Evolutionary conservation across 208 protist species (phyloP).

Genomic region (Trypanosoma caninum): DNA sequence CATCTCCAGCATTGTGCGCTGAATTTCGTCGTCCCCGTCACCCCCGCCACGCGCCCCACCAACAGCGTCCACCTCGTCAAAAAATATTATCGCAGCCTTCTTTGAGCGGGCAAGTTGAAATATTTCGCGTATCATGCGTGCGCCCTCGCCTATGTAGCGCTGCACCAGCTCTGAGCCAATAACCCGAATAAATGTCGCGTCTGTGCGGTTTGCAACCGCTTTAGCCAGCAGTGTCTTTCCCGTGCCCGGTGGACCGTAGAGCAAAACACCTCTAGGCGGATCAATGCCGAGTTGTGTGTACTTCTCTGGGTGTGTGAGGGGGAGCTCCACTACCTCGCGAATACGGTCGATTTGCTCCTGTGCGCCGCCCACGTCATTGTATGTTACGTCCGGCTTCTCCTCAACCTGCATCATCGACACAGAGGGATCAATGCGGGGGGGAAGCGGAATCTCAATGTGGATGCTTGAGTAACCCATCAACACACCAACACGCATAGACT

Average conservation of each 20-base stretch:
- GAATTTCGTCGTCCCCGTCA: slow-evolving; percentile 99
- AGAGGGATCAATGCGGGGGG: slow-evolving; percentile 99
- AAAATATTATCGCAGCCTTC: slow-evolving; percentile 99
- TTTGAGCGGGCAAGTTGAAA: slow-evolving; percentile 99
- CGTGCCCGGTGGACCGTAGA: slow-evolving; percentile 99
- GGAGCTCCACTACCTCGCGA: slow-evolving; percentile 99
- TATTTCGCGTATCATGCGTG: slow-evolving; percentile 99
- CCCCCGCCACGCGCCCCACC: slow-evolving; percentile 90
- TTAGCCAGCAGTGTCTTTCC: slow-evolving; percentile 99
- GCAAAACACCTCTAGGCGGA: slow-evolving; percentile 99
- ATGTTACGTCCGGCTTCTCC: slow-evolving; percentile 98
- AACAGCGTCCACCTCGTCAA: slow-evolving; percentile 99
- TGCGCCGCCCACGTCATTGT: slow-evolving; percentile 99
- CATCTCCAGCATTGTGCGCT: slow-evolving; percentile 99
- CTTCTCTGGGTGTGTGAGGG: slow-evolving; percentile 98
- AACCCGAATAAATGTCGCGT: slow-evolving; percentile 99
- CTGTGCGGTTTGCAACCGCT: slow-evolving; percentile 99
- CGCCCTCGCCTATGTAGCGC: slow-evolving; percentile 99
- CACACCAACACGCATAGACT: slow-evolving; percentile 99
- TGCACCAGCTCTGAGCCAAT: slow-evolving; percentile 99
- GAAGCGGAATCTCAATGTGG: slow-evolving; percentile 99
- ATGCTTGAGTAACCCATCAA: slow-evolving; percentile 97
- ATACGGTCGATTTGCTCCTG: slow-evolving; percentile 99
- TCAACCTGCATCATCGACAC: slow-evolving; percentile 99
- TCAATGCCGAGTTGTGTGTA: slow-evolving; percentile 99